Evolutionary conservation across 2,329 filamentous ascomycete genomes (phyloP).

Genomic region (Pseudogymnoascus verrucosus): DNA sequence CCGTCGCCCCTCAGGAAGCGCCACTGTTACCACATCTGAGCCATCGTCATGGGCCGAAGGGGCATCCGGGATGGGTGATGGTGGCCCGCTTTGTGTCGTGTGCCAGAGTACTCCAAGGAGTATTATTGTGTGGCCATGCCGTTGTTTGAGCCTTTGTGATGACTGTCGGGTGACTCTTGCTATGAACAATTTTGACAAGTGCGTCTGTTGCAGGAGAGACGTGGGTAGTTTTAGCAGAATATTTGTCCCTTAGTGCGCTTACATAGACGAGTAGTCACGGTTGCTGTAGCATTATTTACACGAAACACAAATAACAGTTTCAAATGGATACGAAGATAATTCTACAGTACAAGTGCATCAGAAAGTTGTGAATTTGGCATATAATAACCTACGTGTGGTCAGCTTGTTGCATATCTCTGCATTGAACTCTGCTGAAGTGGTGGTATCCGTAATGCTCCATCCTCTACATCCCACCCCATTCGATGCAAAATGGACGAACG

Average conservation of each 20-base stretch:
- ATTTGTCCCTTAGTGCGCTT: slow-evolving; percentile 58
- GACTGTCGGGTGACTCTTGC: slow-evolving; percentile 89
- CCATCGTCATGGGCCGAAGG: slow-evolving; percentile 56
- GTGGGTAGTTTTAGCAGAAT: slow-evolving; percentile 85
- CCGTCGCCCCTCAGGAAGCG: slow-evolving; percentile 15
- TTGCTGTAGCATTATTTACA: neutral
- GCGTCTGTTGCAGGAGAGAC: slow-evolving; percentile 85
- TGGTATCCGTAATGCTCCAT: neutral
- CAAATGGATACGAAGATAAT: neutral
- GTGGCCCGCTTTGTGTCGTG: slow-evolving; percentile 81
- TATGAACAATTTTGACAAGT: slow-evolving; percentile 95
- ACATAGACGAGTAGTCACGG: neutral
- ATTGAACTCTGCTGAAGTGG: neutral
- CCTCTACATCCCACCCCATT: slow-evolving; percentile 88
- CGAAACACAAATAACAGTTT: neutral
- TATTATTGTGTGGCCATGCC: slow-evolving; percentile 93
- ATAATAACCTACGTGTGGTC: neutral
- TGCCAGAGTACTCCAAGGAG: slow-evolving; percentile 81
- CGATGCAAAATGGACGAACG: slow-evolving; percentile 73
- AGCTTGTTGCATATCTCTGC: neutral
- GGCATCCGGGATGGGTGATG: slow-evolving; percentile 64
- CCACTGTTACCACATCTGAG: slow-evolving; percentile 14
- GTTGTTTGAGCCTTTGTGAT: slow-evolving; percentile 88
- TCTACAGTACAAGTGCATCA: neutral
- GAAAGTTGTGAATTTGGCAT: neutral